These are phyloP conservation scores for Calonectria fujianensis DNA, from an alignment of 2,329 filamentous ascomycete genomes.

Conservation along the genomic window DNA sequence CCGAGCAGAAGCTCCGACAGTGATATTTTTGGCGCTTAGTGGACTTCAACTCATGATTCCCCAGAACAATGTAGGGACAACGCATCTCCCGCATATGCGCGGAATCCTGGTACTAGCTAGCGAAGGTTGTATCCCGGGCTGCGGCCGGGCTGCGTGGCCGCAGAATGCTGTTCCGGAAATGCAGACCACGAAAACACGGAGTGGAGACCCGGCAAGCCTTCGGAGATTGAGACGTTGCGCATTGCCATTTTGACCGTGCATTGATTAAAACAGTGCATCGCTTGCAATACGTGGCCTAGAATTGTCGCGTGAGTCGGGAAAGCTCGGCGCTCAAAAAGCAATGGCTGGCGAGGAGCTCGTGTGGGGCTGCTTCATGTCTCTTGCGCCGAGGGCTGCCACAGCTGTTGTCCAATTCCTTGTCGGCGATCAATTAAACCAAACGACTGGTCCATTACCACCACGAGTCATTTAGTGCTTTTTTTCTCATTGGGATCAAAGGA, in stretches of 20 bases:
- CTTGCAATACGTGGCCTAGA: conserved; percentile 11
- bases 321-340: conserved; percentile 22
- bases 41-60: conserved; percentile 4
- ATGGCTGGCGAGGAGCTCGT: background rate
- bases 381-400: background rate
- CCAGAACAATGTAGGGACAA: conserved; percentile 22
- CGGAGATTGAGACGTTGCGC: conserved; percentile 23
- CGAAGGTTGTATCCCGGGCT: background rate
- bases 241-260: conserved; percentile 1
- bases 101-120: background rate
- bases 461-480: background rate
- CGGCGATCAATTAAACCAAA: background rate
- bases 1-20: background rate
- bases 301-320: conserved; percentile 24
- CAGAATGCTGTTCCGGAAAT: background rate
- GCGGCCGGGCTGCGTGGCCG: background rate
- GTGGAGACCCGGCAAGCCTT: conserved; percentile 20
- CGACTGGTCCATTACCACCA: background rate
- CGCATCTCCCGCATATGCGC: conserved; percentile 18
- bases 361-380: conserved; percentile 19
- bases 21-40: conserved; percentile 17
- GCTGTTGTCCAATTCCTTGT: conserved; percentile 2
- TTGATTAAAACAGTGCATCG: conserved; percentile 6
- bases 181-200: conserved; percentile 14
- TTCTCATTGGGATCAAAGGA: background rate